Percentiles rank a stretch among this genome's conserved stretches.
These are phyloP conservation scores for Saturnispora kantuleensis DNA, from an alignment of 805 yeast species.

Conservation along the genomic window DNA sequence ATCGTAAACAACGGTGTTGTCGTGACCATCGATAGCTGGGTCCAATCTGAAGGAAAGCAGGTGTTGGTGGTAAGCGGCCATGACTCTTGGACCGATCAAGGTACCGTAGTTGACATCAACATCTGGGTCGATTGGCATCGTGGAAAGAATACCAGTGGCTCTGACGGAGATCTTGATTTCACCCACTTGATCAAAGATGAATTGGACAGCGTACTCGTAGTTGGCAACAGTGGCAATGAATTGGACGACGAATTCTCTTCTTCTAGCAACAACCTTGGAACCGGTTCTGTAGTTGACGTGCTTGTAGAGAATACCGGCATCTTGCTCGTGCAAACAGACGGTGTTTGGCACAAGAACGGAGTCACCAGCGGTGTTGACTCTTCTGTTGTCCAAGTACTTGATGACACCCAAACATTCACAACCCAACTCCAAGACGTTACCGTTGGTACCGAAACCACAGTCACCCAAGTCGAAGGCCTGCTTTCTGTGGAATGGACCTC, in stretches of 20 bases:
- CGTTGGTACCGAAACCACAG: conserved; percentile 70
- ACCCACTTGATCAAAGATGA: conserved; percentile 70
- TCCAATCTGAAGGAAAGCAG: conserved; percentile 70
- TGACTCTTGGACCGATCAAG: conserved; percentile 65
- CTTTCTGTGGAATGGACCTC: conserved; percentile 76
- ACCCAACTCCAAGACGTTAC: conserved; percentile 59
- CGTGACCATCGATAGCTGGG: conserved; percentile 74
- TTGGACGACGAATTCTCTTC: conserved; percentile 70
- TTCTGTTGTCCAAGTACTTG: conserved; percentile 57
- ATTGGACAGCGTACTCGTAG: conserved; percentile 68
- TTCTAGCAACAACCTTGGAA: conserved; percentile 62
- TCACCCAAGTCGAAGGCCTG: conserved; percentile 84
- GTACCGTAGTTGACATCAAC: conserved; percentile 58
- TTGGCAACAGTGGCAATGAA: conserved; percentile 79
- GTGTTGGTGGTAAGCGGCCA: conserved; percentile 83
- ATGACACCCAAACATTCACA: conserved; percentile 79
- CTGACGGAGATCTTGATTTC: conserved; percentile 68
- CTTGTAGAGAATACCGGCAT: conserved; percentile 65
- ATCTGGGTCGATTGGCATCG: conserved; percentile 71
- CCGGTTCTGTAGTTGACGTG: conserved; percentile 72
- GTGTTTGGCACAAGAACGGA: conserved; percentile 57
- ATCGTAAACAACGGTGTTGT: conserved; percentile 62
- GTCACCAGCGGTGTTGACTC: conserved; percentile 49
- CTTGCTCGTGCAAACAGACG: conserved; percentile 74
- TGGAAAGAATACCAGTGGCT: conserved; percentile 80